Conservation (phyloP, 257 asterid genomes). For the Solanum raphanifolium region DNA sequence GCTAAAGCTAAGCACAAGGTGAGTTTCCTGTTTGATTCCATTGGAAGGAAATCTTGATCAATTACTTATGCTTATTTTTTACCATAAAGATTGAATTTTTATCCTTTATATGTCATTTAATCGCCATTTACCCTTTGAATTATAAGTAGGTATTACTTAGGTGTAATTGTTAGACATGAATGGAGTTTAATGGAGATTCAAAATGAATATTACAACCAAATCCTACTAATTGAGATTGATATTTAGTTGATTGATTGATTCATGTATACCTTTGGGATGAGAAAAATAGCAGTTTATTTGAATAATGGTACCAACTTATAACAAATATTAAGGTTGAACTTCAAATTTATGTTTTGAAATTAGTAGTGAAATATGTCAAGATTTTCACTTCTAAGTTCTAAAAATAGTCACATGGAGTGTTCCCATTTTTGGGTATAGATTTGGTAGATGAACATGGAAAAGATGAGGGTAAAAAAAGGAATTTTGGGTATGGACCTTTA, state of each 20-base stretch:
- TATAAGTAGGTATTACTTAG: background rate
- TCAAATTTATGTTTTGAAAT: background rate
- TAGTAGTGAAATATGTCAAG: background rate
- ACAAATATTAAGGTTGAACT: background rate
- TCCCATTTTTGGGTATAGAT: background rate
- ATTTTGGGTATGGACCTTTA: constrained; percentile 8
- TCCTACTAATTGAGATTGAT: background rate
- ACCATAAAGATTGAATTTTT: background rate
- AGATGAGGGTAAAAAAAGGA: background rate
- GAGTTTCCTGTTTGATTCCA: constrained; percentile 3
- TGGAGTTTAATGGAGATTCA: background rate
- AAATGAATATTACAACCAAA: background rate
- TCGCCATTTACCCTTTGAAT: background rate
- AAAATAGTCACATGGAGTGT: background rate
- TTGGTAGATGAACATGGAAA: background rate
- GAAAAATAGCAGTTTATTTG: background rate
- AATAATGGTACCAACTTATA: background rate
- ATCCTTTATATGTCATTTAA: background rate
- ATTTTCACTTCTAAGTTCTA: background rate
- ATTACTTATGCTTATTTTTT: background rate
- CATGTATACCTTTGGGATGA: background rate
- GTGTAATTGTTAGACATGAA: background rate
- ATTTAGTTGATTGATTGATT: background rate
- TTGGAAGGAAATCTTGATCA: background rate
- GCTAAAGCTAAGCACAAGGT: constrained; percentile 95